These are phyloP conservation scores for Entelexis paramagnoliae DNA, from an alignment of 1,139 yeast genomes.

Conservation along the genomic window DNA sequence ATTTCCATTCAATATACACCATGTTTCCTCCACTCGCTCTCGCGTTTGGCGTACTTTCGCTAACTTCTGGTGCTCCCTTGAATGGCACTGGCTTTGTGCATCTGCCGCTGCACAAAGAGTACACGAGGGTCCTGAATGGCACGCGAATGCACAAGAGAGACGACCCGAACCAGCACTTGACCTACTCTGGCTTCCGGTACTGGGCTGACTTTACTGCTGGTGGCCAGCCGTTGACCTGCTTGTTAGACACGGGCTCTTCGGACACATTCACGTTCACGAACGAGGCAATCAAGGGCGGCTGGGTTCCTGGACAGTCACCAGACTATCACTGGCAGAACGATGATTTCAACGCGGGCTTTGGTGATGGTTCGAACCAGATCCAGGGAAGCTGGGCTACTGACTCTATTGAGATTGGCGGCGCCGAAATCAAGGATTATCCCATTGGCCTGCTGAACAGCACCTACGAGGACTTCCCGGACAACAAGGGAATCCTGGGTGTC, in stretches of 20 bases:
- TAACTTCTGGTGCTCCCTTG: background rate
- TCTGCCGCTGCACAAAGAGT: background rate
- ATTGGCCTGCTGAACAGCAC: constrained; percentile 20
- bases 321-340: constrained; percentile 30
- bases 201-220: constrained; percentile 11
- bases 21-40: background rate
- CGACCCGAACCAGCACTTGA: background rate
- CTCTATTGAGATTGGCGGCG: constrained; percentile 35
- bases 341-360: constrained; percentile 13
- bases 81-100: background rate
- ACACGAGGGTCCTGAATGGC: background rate
- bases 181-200: constrained; percentile 6
- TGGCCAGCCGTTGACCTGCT: constrained; percentile 30
- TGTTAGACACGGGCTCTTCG: constrained; percentile 39
- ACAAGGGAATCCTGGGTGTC: constrained; percentile 15
- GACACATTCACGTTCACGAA: constrained; percentile 32
- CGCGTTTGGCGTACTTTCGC: background rate
- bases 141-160: background rate
- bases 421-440: constrained; percentile 35
- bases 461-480: constrained; percentile 16
- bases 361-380: constrained; percentile 9
- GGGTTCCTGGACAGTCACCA: constrained; percentile 36
- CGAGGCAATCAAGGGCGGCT: constrained; percentile 23
- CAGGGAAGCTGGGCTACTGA: constrained; percentile 18
- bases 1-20: background rate